Percentiles rank a stretch among this genome's conserved stretches.
Conservation (phyloP, 345 rosid genomes). For the Aquilaria malaccensis region DNA sequence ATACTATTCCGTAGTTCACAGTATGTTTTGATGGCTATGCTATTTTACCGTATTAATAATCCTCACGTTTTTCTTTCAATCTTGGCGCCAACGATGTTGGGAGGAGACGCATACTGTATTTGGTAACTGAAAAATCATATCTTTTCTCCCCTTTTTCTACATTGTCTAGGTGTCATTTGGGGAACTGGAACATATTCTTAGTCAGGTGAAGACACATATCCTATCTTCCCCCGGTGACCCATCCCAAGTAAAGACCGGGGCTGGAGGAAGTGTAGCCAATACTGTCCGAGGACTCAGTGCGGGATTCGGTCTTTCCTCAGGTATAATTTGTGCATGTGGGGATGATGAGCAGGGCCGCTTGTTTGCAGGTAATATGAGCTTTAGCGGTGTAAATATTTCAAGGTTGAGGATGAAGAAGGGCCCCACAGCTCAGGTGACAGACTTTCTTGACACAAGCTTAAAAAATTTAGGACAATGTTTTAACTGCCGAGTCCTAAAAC, state of each 20-base stretch:
- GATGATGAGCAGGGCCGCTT: constrained; percentile 65
- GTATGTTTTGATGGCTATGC: too few species aligned
- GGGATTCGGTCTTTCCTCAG: constrained; percentile 62
- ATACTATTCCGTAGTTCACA: too few species aligned
- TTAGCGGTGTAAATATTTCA: constrained; percentile 55
- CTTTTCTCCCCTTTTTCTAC: too few species aligned
- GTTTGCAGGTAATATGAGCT: constrained; percentile 56
- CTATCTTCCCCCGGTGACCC: constrained; percentile 27
- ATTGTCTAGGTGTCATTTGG: constrained; percentile 47
- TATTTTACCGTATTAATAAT: neutral
- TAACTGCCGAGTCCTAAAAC: too few species aligned
- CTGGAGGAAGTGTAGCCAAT: constrained; percentile 93
- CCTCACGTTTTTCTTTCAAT: neutral
- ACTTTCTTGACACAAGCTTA: neutral
- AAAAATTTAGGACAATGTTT: neutral
- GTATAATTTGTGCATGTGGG: constrained; percentile 73
- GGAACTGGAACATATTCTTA: constrained; percentile 51
- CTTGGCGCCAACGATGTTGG: neutral
- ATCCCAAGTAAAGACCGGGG: constrained; percentile 40
- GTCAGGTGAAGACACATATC: constrained; percentile 39
- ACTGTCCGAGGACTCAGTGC: constrained; percentile 75
- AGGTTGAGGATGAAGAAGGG: constrained; percentile 68
- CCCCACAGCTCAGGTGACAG: constrained; percentile 65
- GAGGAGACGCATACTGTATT: neutral
- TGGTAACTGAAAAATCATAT: neutral